phyloP scores from a whole-genome alignment of 2,329 filamentous ascomycete genomes.

The Torrubiella hemipterigena region DNA sequence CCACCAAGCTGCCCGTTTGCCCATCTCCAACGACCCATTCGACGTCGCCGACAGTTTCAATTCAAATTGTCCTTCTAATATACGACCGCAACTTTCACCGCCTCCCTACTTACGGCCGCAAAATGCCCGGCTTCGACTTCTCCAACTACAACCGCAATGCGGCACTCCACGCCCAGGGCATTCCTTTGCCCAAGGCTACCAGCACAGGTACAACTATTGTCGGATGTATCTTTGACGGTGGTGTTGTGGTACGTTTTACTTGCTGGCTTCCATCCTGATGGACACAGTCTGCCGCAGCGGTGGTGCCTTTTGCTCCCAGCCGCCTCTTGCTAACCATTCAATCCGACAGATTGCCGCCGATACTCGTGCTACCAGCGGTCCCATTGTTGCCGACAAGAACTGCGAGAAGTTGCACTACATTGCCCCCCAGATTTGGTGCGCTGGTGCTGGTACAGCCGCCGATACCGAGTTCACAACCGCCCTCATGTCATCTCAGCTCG shows the following conservation, averaged over 20 bases:
- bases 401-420: constrained; percentile 99
- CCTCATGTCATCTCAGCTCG: constrained; percentile 96
- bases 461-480: constrained; percentile 99
- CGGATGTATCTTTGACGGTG: constrained; percentile 90
- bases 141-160: constrained; percentile 99
- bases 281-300: no score
- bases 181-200: constrained; percentile 92
- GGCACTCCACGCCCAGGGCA: constrained; percentile 84
- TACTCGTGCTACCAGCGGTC: constrained; percentile 90
- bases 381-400: constrained; percentile 99
- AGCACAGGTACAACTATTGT: constrained; percentile 99
- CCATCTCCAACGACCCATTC: no score
- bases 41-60: no score
- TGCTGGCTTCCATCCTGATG: background rate
- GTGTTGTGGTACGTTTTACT: constrained; percentile 64
- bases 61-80: no score
- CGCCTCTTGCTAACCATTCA: background rate
- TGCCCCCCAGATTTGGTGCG: constrained; percentile 97
- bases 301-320: no score
- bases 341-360: constrained; percentile 76
- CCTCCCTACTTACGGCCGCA: no score
- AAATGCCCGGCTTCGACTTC: constrained; percentile 97
- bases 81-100: no score
- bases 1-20: constrained; percentile 7
- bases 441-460: constrained; percentile 90